Base-by-base conservation (phyloP, 2,329 filamentous ascomycete genomes). In the Davidsoniella australis region DNA sequence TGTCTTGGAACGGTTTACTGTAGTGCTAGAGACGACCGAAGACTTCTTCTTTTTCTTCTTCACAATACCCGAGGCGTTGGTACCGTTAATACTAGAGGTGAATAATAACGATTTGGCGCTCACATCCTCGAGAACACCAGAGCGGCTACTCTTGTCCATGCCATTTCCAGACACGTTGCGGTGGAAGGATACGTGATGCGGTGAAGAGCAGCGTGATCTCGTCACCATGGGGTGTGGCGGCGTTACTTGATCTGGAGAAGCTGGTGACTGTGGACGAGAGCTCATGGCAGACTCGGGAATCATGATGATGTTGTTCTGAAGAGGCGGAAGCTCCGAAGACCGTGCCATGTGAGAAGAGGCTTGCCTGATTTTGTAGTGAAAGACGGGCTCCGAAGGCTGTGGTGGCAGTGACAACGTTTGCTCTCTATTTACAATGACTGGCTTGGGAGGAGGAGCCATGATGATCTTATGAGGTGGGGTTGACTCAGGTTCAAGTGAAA, bases 221-320 rank as follows among this genome's bases (percentile, higher is more conserved):
- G 44, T 46, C 33, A 46, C 36, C 44, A 46, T 46, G n/a, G 44
- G 44, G 20, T 46, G 44, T 14, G 44, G 44, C 4, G 44, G 17
- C 18, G 16, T 46, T 10, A 29, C 4, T 4, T 23, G n/a, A 9
- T 4, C 12, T 10, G 42, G 24, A 2, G n/a, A 17, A 26, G n/a
- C 18, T 24, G 44, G 29, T 8, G 33, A n/a, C 17, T 5, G n/a
- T 24, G 17, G 24, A 29, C 1, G 44, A 23, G 44, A 33, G 29
- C 29, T 12, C 8, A 9, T 12, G 4, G 12, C 29, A 33, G 29
- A 33, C 6, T 33, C 29, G 8, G 18, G 17, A 20, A 24, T 26
- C 12, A n/a, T 8, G 18, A 2, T 17, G 44, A n/a, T 18, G 8
- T 26, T 6, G 12, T 39, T 17, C 18, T 38, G 8, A 4, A 9